A percentile compares a stretch with the other conserved stretches of the same genome.
Evolutionary conservation across 495 filamentous ascomycete species (phyloP).

Genomic region (Lepidopterella palustris): DNA sequence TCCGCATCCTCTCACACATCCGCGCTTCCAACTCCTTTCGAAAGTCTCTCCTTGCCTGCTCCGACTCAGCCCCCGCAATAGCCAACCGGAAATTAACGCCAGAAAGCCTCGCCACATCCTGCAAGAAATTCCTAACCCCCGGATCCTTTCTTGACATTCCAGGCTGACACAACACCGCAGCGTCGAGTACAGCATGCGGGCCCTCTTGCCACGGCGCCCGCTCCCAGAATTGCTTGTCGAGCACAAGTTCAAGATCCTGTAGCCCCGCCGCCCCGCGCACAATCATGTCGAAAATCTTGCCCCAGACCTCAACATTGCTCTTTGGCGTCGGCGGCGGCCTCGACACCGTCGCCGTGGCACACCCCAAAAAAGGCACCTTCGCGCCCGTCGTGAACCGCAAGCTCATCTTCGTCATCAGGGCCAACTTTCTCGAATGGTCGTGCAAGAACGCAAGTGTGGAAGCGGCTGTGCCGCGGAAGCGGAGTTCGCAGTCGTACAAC

Average conservation of each 20-base stretch:
- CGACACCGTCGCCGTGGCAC: background rate
- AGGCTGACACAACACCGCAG: background rate
- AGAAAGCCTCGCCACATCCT: conserved; percentile 3
- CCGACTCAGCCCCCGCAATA: background rate
- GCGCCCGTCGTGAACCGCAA: conserved; percentile 4
- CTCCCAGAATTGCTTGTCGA: conserved; percentile 14
- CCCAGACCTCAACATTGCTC: background rate
- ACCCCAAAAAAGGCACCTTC: conserved; percentile 4
- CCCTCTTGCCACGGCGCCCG: conserved; percentile 1
- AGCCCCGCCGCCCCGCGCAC: background rate
- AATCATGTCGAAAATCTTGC: conserved; percentile 1
- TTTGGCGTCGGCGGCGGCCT: conserved; percentile 3
- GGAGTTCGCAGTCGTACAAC: conserved; percentile 1
- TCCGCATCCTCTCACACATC: background rate
- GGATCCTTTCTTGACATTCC: background rate
- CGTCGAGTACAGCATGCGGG: background rate
- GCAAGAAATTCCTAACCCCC: background rate
- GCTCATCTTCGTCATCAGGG: background rate
- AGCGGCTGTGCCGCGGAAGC: conserved; percentile 10
- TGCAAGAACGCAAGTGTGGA: conserved; percentile 9
- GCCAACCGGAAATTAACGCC: conserved; percentile 9
- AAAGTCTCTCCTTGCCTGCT: background rate
- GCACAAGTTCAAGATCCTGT: conserved; percentile 9
- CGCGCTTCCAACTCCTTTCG: background rate
- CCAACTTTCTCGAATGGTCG: conserved; percentile 2